Base-by-base conservation (phyloP, 441 rosid genomes). In the Lepidium campestre region DNA sequence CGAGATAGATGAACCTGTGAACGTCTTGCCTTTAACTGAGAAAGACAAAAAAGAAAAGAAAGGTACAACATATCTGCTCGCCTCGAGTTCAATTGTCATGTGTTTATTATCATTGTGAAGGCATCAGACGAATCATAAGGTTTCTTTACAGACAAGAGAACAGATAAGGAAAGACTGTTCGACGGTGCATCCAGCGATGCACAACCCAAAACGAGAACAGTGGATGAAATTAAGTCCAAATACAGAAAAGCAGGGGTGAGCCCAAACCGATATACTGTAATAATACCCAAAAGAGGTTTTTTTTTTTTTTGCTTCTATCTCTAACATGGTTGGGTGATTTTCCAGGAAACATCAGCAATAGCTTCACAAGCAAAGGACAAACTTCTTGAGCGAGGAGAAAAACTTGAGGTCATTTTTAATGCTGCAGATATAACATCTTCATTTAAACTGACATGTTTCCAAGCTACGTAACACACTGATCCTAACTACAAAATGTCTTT, bases 201-300 rank as follows among this genome's bases (percentile, higher is more conserved):
- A 60, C 83, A 76, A 32, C 99, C 99, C 25, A 79, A 62, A 80
- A 61, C 69, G 11, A 83, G 95, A 82, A 82, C 99, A 54, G 81
- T 85, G n/a, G 91, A 89, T 65, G 97, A 93, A 82, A 89, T 93
- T 41, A 85, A 81, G 68, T 91, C 96, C 22, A 87, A 93, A 78
- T 93, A 93, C 79, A 75, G 85, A 77, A 88, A 82, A 65, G 58
- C 82, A 45, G 91, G 77, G 86, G 96, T 90, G 82, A 79, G 73
- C 29, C 22, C 12, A 53, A 27, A 71, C 56, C 55, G 19, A 22
- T 55, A 25, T 6, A 23, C 67, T 40, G 4, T 32, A 4, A n/a
- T n/a, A n/a, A n/a, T 34, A 6, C 34, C 1, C 41, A 55, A 29
- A 36, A 60, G 40, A 27, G 23, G 13, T 46, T 31, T 2, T 46